Percentiles rank a stretch among this genome's conserved stretches.
Evolutionary conservation across 148 eudicot species (phyloP).

Genomic region (Gaultheria prostrata): DNA sequence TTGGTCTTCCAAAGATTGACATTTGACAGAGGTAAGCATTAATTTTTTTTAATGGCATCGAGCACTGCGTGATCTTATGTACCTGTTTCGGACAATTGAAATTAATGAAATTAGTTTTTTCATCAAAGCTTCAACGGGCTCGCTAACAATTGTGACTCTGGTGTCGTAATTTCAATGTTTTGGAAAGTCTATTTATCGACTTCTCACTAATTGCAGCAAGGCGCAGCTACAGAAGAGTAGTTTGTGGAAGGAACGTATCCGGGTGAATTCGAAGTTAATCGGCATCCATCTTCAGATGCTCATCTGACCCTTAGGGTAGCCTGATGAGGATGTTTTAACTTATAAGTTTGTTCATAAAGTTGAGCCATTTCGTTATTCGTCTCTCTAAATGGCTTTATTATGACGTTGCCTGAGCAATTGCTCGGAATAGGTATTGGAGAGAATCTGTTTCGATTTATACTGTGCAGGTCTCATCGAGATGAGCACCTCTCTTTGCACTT

Average conservation of each 20-base stretch:
- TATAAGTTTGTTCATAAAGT: not conserved
- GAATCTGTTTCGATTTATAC: not conserved
- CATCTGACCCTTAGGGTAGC: not conserved
- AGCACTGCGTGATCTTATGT: not conserved
- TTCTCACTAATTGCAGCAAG: not conserved
- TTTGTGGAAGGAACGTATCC: not conserved
- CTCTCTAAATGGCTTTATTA: not conserved
- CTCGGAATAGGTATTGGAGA: not conserved
- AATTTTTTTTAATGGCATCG: not conserved
- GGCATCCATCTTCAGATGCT: constrained; percentile 1
- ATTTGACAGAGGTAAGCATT: not conserved
- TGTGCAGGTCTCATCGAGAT: not conserved
- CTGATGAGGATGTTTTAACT: not conserved
- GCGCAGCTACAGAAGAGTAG: not conserved
- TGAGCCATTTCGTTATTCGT: not conserved
- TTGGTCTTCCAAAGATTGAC: no score
- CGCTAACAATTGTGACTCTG: not conserved
- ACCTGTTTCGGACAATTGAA: not conserved
- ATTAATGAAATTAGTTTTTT: not conserved
- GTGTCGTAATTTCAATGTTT: not conserved
- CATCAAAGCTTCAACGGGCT: not conserved
- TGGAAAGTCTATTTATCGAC: not conserved
- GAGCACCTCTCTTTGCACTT: not conserved
- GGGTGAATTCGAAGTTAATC: not conserved
- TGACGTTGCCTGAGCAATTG: not conserved